Evolutionary conservation across 306 rosid species (phyloP), one percentile per base, ranked within the genome.

Genomic region (Fragaria nilgerrensis): DNA sequence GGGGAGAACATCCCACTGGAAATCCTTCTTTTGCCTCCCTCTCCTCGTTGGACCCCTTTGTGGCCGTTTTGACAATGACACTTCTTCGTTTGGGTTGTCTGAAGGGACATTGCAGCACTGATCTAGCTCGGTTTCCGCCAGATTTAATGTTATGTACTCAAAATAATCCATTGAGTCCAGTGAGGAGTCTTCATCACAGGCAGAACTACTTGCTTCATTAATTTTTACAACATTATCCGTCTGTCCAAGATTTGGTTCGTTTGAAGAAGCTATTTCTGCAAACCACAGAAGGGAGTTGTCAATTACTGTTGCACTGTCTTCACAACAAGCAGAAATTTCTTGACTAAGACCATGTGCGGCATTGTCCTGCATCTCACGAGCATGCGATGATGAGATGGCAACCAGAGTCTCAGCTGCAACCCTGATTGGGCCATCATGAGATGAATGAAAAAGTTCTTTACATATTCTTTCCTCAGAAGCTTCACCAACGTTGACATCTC

Each of bases 1-100:
- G 2, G 97, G 97, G 74, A 91, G 97, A 58, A 92, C 88, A 79
- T 95, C 97, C 86, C 90, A 86, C 79, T 86, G 97, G 82, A 95
- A 95, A 56, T 92, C 97, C 87, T 93, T 89, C 72, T 86, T 73
- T 83, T 89, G 96, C 87, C 96, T 87, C 76, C 97, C 92, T 72
- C 94, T 86, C 79, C 94, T 90, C 10, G 90, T 84, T 23, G 87
- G 92, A 13, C 93, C 93, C 75, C 79, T 90, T 68, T 90, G 85
- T 0, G 93, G 81, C 74, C 88, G 82, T 29, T 79, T 92, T 7
- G 88, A 83, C 73, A 86, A 47, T 64, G 83, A n/a, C n/a, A 12
- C 91, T 84, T 90, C 99, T 45, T 87, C 78, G 70, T 70, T 84
- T 69, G 81, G 81, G 80, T 70, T 82, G n/a, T 88, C 97, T 5